phyloP scores from a whole-genome alignment of 129 eudicot genomes.

The Centrapalus pauciflorus region DNA sequence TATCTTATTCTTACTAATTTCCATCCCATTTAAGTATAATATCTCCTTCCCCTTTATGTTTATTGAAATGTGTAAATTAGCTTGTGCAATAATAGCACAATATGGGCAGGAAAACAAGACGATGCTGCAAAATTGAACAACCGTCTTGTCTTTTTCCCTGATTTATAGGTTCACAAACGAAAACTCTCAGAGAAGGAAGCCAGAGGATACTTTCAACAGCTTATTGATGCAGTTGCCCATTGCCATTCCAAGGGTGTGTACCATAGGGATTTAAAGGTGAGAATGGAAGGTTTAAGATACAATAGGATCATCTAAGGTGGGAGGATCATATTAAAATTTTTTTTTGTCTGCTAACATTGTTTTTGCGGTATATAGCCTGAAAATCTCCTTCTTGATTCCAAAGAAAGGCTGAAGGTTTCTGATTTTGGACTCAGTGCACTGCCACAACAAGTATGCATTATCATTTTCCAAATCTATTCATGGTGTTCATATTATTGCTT shows the following conservation, averaged over 20 bases:
- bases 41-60: neutral
- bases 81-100: neutral
- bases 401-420: constrained; percentile 86
- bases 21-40: neutral
- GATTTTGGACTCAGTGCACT: constrained; percentile 98
- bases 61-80: neutral
- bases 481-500: neutral
- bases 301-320: neutral
- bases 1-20: neutral
- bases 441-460: constrained; percentile 70
- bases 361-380: constrained; percentile 63
- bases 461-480: neutral
- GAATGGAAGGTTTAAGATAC: constrained; percentile 5
- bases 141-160: constrained; percentile 17
- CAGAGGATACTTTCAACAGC: constrained; percentile 92
- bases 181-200: constrained; percentile 82
- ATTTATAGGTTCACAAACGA: constrained; percentile 66
- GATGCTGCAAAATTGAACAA: constrained; percentile 4
- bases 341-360: constrained; percentile 8
- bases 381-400: constrained; percentile 85
- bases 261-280: constrained; percentile 96
- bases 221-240: constrained; percentile 90
- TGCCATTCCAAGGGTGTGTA: constrained; percentile 94
- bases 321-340: neutral
- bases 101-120: neutral